phyloP scores from a whole-genome alignment of 768 basidiomycete species.

The Boletus bicolor region DNA sequence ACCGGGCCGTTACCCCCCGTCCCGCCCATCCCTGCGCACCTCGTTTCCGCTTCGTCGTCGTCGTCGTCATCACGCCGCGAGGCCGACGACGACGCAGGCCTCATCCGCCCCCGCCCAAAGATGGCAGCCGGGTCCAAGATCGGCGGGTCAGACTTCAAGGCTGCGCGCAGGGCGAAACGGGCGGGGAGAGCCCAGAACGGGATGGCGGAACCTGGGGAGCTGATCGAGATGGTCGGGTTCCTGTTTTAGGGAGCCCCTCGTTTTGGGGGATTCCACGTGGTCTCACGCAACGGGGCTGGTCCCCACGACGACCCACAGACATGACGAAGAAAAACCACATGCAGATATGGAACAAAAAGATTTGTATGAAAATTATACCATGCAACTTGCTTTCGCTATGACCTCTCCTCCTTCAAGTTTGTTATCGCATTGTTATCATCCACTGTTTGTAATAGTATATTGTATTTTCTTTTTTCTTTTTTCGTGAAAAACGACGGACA shows the following conservation, averaged over 20 bases:
- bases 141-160: slow-evolving; percentile 30
- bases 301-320: no score
- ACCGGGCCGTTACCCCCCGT: slow-evolving; percentile 27
- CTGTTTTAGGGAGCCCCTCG: neutral
- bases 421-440: no score
- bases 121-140: slow-evolving; percentile 24
- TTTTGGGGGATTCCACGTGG: neutral
- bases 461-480: no score
- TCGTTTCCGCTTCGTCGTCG: neutral
- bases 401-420: no score
- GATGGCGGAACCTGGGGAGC: slow-evolving; percentile 15
- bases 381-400: no score
- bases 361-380: no score
- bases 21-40: slow-evolving; percentile 20
- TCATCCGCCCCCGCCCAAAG: slow-evolving; percentile 22
- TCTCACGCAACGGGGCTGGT: neutral
- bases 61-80: neutral
- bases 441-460: no score
- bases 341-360: no score
- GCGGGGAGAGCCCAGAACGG: slow-evolving; percentile 13
- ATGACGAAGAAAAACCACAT: no score
- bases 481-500: no score
- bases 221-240: slow-evolving; percentile 33
- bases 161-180: slow-evolving; percentile 26
- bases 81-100: slow-evolving; percentile 11